A percentile compares a stretch with the other conserved stretches of the same genome.
phyloP scores from a whole-genome alignment of 2,329 filamentous ascomycete genomes.

The Taxawa tesnikishii region DNA sequence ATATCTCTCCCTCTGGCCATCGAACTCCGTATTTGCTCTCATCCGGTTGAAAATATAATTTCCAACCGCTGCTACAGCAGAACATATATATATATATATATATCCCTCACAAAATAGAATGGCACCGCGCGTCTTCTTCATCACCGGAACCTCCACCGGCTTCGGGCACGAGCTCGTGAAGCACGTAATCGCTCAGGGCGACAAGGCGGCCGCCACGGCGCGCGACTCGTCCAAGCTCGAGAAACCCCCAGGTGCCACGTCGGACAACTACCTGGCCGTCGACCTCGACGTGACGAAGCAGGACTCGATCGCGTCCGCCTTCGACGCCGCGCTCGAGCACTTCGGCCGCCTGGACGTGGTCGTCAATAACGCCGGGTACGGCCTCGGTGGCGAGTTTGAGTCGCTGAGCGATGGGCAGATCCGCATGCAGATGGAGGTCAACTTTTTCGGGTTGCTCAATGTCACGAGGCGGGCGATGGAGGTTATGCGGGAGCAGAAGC shows the following conservation, averaged over 20 bases:
- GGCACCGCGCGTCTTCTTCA: constrained; percentile 26
- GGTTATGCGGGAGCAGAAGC: constrained; percentile 32
- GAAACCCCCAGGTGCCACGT: constrained; percentile 24
- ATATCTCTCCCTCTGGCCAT: no score
- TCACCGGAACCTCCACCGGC: constrained; percentile 35
- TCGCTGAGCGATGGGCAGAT: constrained; percentile 36
- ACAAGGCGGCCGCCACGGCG: constrained; percentile 33
- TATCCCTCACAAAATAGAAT: constrained; percentile 1
- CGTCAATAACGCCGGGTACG: constrained; percentile 50
- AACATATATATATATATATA: no score
- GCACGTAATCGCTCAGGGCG: constrained; percentile 27
- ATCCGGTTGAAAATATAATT: no score
- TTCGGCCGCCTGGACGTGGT: constrained; percentile 48
- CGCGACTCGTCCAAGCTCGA: constrained; percentile 31
- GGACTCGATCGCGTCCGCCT: constrained; percentile 31
- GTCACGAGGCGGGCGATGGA: constrained; percentile 36
- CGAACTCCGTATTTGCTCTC: no score
- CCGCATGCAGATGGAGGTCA: constrained; percentile 42
- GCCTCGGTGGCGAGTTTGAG: constrained; percentile 41
- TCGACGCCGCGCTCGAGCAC: constrained; percentile 31
- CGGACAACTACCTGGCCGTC: constrained; percentile 36
- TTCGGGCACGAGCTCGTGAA: constrained; percentile 34
- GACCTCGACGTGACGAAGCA: constrained; percentile 40
- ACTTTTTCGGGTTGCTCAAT: constrained; percentile 46
- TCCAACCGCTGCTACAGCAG: no score